These are phyloP conservation scores for Rusavskia elegans DNA, from an alignment of 495 filamentous ascomycete species.

Conservation along the genomic window DNA sequence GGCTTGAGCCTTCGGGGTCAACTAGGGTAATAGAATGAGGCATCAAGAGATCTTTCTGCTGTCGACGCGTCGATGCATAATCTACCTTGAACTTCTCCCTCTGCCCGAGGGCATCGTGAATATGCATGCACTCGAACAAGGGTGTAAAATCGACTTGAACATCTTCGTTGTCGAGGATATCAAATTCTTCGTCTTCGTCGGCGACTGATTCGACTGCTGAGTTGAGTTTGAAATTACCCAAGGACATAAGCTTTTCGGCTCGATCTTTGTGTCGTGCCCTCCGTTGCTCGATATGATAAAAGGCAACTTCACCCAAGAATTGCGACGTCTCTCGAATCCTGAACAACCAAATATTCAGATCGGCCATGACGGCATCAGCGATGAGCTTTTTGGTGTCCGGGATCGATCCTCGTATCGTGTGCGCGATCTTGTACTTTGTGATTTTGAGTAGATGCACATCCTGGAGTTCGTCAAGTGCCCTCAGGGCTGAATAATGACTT, in stretches of 20 bases:
- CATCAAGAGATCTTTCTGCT: conserved; percentile 80
- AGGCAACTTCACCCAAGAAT: conserved; percentile 89
- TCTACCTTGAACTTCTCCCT: conserved; percentile 78
- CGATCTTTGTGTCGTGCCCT: conserved; percentile 70
- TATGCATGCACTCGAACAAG: conserved; percentile 89
- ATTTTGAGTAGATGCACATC: conserved; percentile 90
- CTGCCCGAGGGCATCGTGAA: conserved; percentile 87
- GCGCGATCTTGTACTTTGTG: conserved; percentile 86
- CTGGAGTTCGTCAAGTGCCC: conserved; percentile 87
- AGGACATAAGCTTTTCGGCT: conserved; percentile 48
- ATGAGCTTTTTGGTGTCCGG: conserved; percentile 85
- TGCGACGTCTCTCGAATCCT: conserved; percentile 90
- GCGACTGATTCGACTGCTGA: conserved; percentile 90
- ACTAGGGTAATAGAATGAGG: conserved; percentile 54
- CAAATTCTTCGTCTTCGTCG: conserved; percentile 89
- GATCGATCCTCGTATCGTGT: conserved; percentile 88
- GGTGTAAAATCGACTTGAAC: conserved; percentile 88
- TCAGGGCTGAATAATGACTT: conserved; percentile 87
- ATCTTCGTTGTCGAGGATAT: conserved; percentile 86
- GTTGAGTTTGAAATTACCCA: conserved; percentile 78
- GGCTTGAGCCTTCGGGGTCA: conserved; percentile 56
- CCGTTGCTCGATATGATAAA: conserved; percentile 86
- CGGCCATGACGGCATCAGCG: conserved; percentile 89
- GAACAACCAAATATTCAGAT: conserved; percentile 96
- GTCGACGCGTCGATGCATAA: conserved; percentile 75